Conservation (phyloP, 148 eudicot species). For the Fagopyrum esculentum region DNA sequence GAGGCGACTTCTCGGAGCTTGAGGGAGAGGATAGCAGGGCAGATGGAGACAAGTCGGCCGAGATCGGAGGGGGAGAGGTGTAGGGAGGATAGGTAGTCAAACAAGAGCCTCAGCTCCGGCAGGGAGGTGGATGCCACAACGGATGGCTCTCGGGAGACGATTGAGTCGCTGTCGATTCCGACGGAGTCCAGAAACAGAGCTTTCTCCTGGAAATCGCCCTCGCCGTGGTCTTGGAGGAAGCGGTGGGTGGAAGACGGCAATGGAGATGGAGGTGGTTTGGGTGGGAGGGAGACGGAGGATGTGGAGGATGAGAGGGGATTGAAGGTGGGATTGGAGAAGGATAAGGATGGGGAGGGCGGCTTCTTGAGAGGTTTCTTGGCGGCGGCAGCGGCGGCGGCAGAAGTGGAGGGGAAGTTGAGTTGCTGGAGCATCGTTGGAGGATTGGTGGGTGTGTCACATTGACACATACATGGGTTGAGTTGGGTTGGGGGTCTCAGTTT, state of each 20-base stretch:
- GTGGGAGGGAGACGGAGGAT: conserved; percentile 21
- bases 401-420: too few species aligned
- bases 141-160: conserved; percentile 34
- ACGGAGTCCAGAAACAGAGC: conserved; percentile 66
- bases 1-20: conserved; percentile 24
- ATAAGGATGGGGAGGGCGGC: too few species aligned
- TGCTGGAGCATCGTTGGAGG: too few species aligned
- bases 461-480: too few species aligned
- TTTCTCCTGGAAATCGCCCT: conserved; percentile 44
- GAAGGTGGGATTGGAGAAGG: too few species aligned
- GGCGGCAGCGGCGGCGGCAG: too few species aligned
- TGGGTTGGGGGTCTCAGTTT: too few species aligned
- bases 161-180: conserved; percentile 61
- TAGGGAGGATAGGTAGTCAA: conserved; percentile 39
- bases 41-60: conserved; percentile 56
- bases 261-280: conserved; percentile 18
- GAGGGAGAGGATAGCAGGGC: conserved; percentile 58
- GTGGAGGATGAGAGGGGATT: background rate
- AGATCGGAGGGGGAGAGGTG: conserved; percentile 43
- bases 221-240: background rate
- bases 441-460: too few species aligned
- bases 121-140: conserved; percentile 36
- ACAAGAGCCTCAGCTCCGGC: conserved; percentile 32
- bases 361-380: too few species aligned
- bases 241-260: conserved; percentile 13